phyloP scores from a whole-genome alignment of 495 filamentous ascomycete genomes.

The Hypoxylon subgilvum region DNA sequence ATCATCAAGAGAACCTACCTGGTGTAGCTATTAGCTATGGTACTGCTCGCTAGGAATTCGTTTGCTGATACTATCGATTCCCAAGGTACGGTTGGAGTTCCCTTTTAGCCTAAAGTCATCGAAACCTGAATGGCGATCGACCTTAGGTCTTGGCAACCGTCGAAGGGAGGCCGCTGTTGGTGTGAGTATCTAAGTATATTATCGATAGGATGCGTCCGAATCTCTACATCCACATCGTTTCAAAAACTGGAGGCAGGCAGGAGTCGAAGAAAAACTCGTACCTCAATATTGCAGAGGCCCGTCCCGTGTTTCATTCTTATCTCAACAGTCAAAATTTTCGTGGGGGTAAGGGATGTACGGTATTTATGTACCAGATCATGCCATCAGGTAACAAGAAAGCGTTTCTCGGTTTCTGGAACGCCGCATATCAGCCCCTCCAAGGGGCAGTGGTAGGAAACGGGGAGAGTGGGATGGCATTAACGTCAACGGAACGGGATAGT shows the following conservation, averaged over 20 bases:
- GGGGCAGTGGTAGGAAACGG: conserved; percentile 2
- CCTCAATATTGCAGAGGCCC: conserved; percentile 21
- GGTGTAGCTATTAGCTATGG: conserved; percentile 20
- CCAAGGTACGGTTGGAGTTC: neutral
- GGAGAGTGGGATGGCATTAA: conserved; percentile 28
- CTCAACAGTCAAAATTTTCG: conserved; percentile 22
- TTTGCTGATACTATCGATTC: conserved; percentile 4
- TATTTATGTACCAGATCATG: conserved; percentile 11
- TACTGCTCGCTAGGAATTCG: no score
- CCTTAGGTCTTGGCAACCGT: conserved; percentile 18
- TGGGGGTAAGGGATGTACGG: conserved; percentile 17
- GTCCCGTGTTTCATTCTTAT: conserved; percentile 31
- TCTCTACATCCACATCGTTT: neutral
- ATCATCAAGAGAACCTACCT: conserved; percentile 24
- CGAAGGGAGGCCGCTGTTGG: conserved; percentile 2
- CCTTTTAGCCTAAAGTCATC: conserved; percentile 31
- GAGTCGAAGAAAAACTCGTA: neutral
- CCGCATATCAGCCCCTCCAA: conserved; percentile 14
- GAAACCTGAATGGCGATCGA: conserved; percentile 12
- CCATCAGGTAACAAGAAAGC: conserved; percentile 22
- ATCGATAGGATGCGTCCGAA: conserved; percentile 4
- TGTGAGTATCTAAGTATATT: neutral
- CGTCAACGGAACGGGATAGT: neutral
- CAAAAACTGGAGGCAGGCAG: neutral
- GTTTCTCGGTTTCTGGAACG: conserved; percentile 18